Evolutionary conservation across 2,329 filamentous ascomycete genomes (phyloP).

Genomic region (Claviceps arundinis): DNA sequence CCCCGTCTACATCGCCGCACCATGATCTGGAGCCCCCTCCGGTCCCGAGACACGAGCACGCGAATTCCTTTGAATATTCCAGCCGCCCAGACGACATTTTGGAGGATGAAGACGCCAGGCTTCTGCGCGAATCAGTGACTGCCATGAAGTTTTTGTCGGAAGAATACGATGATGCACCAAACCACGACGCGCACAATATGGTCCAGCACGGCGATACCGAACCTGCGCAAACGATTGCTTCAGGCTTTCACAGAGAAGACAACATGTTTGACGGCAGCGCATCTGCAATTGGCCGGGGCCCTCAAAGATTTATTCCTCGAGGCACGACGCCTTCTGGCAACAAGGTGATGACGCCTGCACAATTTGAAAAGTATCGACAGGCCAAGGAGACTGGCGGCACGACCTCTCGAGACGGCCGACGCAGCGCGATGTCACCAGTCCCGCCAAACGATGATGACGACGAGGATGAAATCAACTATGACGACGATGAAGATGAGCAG

Average conservation of each 20-base stretch:
- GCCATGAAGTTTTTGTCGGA: slow-evolving; percentile 33
- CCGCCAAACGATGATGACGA: slow-evolving; percentile 48
- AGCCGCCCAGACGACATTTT: slow-evolving; percentile 24
- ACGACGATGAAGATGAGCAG: slow-evolving; percentile 65
- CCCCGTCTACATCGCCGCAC: neutral
- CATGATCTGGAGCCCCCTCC: slow-evolving; percentile 12
- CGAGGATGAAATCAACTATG: slow-evolving; percentile 51
- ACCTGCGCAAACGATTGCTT: slow-evolving; percentile 14
- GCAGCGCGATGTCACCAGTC: slow-evolving; percentile 4
- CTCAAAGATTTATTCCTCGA: slow-evolving; percentile 21
- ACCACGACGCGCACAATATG: slow-evolving; percentile 18
- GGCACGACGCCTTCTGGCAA: slow-evolving; percentile 34
- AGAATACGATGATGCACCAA: slow-evolving; percentile 7
- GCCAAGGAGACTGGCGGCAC: slow-evolving; percentile 52
- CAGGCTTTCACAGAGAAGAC: slow-evolving; percentile 31
- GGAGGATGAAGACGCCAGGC: slow-evolving; percentile 39
- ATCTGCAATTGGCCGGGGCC: slow-evolving; percentile 19
- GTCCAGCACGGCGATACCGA: slow-evolving; percentile 25
- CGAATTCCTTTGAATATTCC: slow-evolving; percentile 17
- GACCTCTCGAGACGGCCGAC: slow-evolving; percentile 25
- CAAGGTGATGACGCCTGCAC: slow-evolving; percentile 81
- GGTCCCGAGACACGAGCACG: slow-evolving; percentile 21
- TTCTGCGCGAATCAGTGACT: slow-evolving; percentile 38
- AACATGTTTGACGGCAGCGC: slow-evolving; percentile 40
- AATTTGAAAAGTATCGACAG: slow-evolving; percentile 71